Conservation (phyloP, 2,329 filamentous ascomycete species). For the Trichoderma atrobrunneum region DNA sequence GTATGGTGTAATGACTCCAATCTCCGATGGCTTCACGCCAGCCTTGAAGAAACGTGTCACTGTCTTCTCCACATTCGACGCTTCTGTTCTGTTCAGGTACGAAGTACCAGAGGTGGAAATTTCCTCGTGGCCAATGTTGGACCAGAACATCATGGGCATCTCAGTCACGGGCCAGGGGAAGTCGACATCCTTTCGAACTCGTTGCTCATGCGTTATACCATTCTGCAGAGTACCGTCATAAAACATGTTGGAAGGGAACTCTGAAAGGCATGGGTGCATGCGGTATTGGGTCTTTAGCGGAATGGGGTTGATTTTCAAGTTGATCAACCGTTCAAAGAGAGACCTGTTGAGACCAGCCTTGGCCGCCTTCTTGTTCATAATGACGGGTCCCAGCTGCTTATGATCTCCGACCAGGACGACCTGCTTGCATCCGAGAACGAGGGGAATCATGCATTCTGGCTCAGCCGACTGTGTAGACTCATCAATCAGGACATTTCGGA, state of each 20-base stretch:
- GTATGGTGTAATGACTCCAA: conserved; percentile 98
- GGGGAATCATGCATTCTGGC: conserved; percentile 97
- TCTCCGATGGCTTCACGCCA: conserved; percentile 87
- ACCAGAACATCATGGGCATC: conserved; percentile 99
- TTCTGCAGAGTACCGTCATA: conserved; percentile 98
- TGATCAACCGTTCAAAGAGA: conserved; percentile 94
- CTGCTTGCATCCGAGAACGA: conserved; percentile 97
- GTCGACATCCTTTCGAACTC: conserved; percentile 88
- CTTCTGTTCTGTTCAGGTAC: conserved; percentile 96
- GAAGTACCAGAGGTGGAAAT: conserved; percentile 97
- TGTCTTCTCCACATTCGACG: conserved; percentile 96
- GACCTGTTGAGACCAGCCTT: conserved; percentile 97
- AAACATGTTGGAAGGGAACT: conserved; percentile 99
- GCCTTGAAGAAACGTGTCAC: conserved; percentile 99
- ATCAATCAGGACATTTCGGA: conserved; percentile 95
- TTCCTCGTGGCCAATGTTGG: conserved; percentile 94
- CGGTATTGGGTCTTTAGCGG: conserved; percentile 96
- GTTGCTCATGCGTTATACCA: conserved; percentile 84
- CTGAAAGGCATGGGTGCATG: conserved; percentile 96
- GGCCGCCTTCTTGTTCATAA: conserved; percentile 99
- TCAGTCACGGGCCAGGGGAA: conserved; percentile 96
- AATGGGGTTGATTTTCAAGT: conserved; percentile 85
- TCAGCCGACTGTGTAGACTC: conserved; percentile 98
- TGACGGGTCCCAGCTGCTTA: conserved; percentile 95
- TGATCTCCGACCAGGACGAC: conserved; percentile 98